These are phyloP conservation scores for Linnemannia schmuckeri DNA, from an alignment of 192 early-diverging fungal genomes.

Conservation along the genomic window DNA sequence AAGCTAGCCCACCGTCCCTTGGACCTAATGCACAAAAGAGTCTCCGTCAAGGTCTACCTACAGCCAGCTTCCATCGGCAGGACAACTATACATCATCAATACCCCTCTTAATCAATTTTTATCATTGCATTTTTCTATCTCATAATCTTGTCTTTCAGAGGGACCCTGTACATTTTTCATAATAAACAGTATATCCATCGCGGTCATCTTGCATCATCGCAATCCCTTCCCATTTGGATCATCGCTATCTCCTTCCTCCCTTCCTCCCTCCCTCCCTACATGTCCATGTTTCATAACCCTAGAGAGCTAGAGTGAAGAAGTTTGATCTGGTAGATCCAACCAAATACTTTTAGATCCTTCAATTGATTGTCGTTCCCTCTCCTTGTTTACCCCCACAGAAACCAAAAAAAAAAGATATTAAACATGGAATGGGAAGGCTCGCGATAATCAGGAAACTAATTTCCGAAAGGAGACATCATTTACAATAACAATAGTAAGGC, in stretches of 20 bases:
- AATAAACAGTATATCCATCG: neutral
- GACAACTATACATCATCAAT: too few species aligned
- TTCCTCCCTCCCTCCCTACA: too few species aligned
- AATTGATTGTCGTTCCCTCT: neutral
- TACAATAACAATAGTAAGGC: neutral
- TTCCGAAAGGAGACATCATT: neutral
- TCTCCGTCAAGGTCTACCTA: neutral
- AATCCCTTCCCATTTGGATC: too few species aligned
- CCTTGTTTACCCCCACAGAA: neutral
- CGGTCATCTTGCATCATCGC: neutral
- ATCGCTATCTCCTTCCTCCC: too few species aligned
- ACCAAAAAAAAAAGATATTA: neutral
- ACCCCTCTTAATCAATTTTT: neutral
- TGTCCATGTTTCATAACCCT: too few species aligned
- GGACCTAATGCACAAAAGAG: neutral
- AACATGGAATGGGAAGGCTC: neutral
- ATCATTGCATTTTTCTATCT: neutral
- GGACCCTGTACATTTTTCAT: neutral
- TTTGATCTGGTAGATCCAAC: neutral
- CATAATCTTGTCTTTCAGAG: neutral
- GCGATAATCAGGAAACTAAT: neutral
- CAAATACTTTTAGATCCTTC: neutral
- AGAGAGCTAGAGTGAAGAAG: neutral
- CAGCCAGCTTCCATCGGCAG: neutral
- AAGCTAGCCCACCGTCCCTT: neutral